Evolutionary conservation across 768 basidiomycete genomes (phyloP), one percentile per base, ranked within the genome.

Genomic region (Suillus spraguei): DNA sequence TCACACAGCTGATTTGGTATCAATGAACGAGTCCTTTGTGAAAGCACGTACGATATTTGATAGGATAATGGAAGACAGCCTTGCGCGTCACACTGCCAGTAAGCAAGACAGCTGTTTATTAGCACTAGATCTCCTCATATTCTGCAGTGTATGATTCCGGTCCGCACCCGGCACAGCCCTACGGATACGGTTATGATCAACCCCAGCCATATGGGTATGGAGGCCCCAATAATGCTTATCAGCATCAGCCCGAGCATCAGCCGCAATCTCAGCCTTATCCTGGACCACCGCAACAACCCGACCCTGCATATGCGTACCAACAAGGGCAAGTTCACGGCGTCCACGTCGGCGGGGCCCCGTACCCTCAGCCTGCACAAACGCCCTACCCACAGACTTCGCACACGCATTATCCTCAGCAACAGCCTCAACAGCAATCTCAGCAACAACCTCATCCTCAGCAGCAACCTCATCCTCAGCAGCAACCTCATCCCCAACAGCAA

Each of bases 21-120:
- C 90, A 2, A 96, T 98, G 92, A 95, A 95, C 74, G 94, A 96
- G 76, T 94, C 88, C 20, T 97, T 99, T 70, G 84, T 95, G 35
- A 87, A 90, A 49, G 96, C 95, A 5, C 83, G 93, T 54, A 86
- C 88, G 17, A 93, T 96, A 61, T 99, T 96, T 69, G 95, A 97
- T 71, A 80, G 89, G 38, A 92, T 97, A 90, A 94, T 96, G 87
- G 93, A 95, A 71, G 94, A 95, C 65, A 92, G 90, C 69, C 78
- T 95, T 36, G 88, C 91, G 5, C 81, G 89, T 63, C 89, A 93
- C 69, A 82, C 85, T 13, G 88, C 84, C 55, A 80, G 89, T 89
- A 71, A 58, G 81, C 74, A 7, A 60, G 36, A 22, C 0, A 35
- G 16, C 4, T 47, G 36, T 39, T 4, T 10, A 24, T 58, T 54